Conservation (phyloP, 148 eudicot genomes). For the Diospyros kaki region DNA sequence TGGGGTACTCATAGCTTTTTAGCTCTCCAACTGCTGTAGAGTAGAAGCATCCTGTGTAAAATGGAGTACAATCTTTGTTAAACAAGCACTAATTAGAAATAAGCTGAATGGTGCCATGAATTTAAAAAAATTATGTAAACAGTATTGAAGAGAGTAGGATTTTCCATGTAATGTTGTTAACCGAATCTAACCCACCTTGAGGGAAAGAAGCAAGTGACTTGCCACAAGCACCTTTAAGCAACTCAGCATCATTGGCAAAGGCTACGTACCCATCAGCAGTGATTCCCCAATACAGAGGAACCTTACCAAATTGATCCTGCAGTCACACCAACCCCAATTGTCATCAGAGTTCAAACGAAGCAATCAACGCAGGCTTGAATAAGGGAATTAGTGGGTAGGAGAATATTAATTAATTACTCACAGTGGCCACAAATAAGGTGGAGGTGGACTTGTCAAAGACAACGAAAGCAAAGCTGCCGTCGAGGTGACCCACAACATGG, state of each 20-base stretch:
- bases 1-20: slow-evolving; percentile 86
- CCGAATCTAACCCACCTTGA: slow-evolving; percentile 50
- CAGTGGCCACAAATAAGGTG: slow-evolving; percentile 79
- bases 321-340: neutral
- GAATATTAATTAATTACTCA: slow-evolving; percentile 22
- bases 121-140: too few relatives aligned
- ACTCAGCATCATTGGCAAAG: slow-evolving; percentile 75
- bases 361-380: neutral
- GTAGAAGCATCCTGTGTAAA: slow-evolving; percentile 71
- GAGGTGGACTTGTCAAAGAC: slow-evolving; percentile 83
- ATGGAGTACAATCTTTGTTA: neutral
- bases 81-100: neutral
- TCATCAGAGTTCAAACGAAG: neutral
- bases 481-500: slow-evolving; percentile 82
- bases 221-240: slow-evolving; percentile 97
- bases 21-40: slow-evolving; percentile 69
- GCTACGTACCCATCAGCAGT: slow-evolving; percentile 89
- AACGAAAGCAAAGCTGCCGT: slow-evolving; percentile 70
- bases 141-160: neutral
- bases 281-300: slow-evolving; percentile 96
- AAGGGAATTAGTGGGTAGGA: too few relatives aligned
- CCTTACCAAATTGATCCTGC: slow-evolving; percentile 82
- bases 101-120: neutral
- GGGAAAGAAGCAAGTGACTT: slow-evolving; percentile 97
- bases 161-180: neutral